phyloP scores from a whole-genome alignment of 495 filamentous ascomycete genomes.

The Penicillium crystallinum region DNA sequence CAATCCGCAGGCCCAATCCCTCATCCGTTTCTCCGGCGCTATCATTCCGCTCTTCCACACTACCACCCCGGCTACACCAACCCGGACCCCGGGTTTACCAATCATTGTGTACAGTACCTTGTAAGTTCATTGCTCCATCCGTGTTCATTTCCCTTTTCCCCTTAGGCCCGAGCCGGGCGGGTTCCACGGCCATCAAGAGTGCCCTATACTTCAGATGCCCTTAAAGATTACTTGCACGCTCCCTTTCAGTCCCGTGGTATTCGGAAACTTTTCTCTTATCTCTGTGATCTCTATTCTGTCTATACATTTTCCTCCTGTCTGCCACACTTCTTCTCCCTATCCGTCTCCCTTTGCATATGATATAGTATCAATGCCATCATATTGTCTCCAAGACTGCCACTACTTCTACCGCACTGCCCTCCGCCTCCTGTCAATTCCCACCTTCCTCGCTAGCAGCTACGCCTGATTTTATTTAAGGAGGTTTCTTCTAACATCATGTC shows the following conservation, averaged over 20 bases:
- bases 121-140: conserved; percentile 15
- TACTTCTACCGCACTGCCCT: conserved; percentile 88
- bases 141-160: conserved; percentile 8
- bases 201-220: neutral
- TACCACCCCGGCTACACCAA: conserved; percentile 10
- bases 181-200: conserved; percentile 1
- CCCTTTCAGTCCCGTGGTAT: neutral
- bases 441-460: conserved; percentile 68
- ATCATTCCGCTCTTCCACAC: conserved; percentile 12
- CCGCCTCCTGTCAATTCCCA: conserved; percentile 74
- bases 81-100: conserved; percentile 8
- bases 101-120: conserved; percentile 8
- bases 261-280: neutral
- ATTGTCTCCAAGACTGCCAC: conserved; percentile 82
- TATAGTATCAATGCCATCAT: conserved; percentile 62
- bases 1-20: conserved; percentile 14
- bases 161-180: conserved; percentile 18
- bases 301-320: neutral
- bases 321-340: neutral
- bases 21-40: conserved; percentile 41
- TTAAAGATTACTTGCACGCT: neutral
- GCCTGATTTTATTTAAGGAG: conserved; percentile 41
- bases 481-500: conserved; percentile 42
- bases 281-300: neutral
- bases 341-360: conserved; percentile 13